Evolutionary conservation across 2,329 filamentous ascomycete species (phyloP).

Genomic region (Aspergillus nomiae): DNA sequence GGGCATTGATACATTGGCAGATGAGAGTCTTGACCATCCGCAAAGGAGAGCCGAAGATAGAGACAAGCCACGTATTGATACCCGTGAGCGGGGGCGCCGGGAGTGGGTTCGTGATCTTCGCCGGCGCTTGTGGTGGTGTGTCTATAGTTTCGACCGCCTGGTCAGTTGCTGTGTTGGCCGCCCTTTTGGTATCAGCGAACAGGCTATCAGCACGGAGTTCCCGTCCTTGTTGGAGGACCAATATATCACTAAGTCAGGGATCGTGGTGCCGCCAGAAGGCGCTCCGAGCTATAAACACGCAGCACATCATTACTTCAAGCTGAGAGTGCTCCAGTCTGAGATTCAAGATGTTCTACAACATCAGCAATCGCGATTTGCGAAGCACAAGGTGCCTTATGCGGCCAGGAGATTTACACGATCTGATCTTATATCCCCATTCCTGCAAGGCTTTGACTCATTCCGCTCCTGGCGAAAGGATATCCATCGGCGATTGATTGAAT

Average conservation of each 20-base stretch:
- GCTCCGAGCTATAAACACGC: slow-evolving; percentile 86
- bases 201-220: slow-evolving; percentile 93
- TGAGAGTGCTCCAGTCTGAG: slow-evolving; percentile 88
- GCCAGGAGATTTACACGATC: slow-evolving; percentile 75
- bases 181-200: slow-evolving; percentile 93
- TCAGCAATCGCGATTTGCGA: slow-evolving; percentile 80
- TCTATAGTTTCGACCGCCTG: slow-evolving; percentile 91
- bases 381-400: slow-evolving; percentile 64
- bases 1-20: slow-evolving; percentile 55
- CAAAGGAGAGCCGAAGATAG: slow-evolving; percentile 24
- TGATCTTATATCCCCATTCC: slow-evolving; percentile 78
- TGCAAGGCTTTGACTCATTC: slow-evolving; percentile 82
- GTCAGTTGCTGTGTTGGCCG: slow-evolving; percentile 92
- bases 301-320: slow-evolving; percentile 86
- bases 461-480: slow-evolving; percentile 86
- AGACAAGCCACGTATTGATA: slow-evolving; percentile 44
- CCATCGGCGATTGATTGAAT: slow-evolving; percentile 77
- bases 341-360: slow-evolving; percentile 92
- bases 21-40: slow-evolving; percentile 33
- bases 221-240: slow-evolving; percentile 85
- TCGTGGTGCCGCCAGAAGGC: slow-evolving; percentile 62
- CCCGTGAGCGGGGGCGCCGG: slow-evolving; percentile 65
- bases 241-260: slow-evolving; percentile 79
- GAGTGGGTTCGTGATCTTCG: slow-evolving; percentile 86
- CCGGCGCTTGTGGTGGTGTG: slow-evolving; percentile 92